A percentile compares a stretch with the other conserved stretches of the same genome.
Conservation (phyloP, 108 stramenopile genomes). For the Seminavis robusta region DNA sequence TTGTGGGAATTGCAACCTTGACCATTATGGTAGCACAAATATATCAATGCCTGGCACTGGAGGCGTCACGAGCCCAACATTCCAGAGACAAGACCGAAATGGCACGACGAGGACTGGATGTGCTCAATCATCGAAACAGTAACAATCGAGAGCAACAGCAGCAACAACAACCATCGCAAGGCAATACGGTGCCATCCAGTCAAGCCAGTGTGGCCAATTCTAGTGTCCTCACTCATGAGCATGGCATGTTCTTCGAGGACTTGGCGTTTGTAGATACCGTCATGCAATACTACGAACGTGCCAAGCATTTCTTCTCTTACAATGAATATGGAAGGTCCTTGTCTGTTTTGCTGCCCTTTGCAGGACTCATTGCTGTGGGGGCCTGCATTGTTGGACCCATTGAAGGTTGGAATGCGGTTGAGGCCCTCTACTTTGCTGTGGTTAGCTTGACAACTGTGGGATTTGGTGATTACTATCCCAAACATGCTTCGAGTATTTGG, state of each 20-base stretch:
- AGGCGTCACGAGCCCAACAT: constrained; percentile 70
- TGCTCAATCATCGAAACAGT: constrained; percentile 3
- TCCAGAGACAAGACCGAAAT: constrained; percentile 2
- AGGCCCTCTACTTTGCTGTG: constrained; percentile 77
- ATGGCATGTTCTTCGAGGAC: constrained; percentile 34
- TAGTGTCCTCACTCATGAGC: constrained; percentile 12
- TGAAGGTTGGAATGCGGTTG: constrained; percentile 81
- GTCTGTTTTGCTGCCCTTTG: constrained; percentile 74
- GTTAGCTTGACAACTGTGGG: constrained; percentile 79
- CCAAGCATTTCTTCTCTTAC: constrained; percentile 39
- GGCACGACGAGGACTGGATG: background rate
- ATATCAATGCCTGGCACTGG: constrained; percentile 76
- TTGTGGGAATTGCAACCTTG: constrained; percentile 73
- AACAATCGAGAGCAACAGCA: constrained; percentile 7
- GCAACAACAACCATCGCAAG: constrained; percentile 1
- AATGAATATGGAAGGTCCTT: constrained; percentile 60
- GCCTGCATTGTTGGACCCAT: constrained; percentile 69
- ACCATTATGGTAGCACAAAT: constrained; percentile 85
- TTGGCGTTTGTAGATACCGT: background rate
- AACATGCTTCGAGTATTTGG: constrained; percentile 54
- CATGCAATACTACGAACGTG: constrained; percentile 33
- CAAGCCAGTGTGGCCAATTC: constrained; percentile 10
- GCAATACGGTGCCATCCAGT: constrained; percentile 7
- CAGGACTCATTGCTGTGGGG: constrained; percentile 67
- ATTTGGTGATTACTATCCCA: constrained; percentile 77